phyloP scores from a whole-genome alignment of 495 filamentous ascomycete genomes.

The Saxophila tyrrhenica region DNA sequence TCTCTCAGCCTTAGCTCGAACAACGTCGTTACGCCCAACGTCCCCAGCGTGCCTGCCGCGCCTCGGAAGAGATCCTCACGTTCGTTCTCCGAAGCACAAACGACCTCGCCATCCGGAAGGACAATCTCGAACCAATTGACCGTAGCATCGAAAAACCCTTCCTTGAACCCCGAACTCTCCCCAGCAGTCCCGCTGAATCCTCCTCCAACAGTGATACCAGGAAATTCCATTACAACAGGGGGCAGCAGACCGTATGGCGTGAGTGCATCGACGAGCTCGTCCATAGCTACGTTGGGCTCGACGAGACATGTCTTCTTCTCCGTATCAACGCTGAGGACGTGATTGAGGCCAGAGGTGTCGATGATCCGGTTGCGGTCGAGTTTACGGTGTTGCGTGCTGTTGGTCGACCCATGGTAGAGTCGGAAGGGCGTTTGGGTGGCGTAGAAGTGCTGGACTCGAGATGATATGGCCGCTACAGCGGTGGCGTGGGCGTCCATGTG shows the following conservation, averaged over 20 bases:
- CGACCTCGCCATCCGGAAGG: constrained; percentile 42
- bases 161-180: constrained; percentile 46
- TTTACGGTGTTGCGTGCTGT: constrained; percentile 16
- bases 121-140: constrained; percentile 50
- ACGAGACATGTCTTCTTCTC: constrained; percentile 34
- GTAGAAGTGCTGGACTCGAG: constrained; percentile 6
- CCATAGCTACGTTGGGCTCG: constrained; percentile 58
- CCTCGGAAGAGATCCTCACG: constrained; percentile 43
- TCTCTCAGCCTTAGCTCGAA: constrained; percentile 43
- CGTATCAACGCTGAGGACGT: constrained; percentile 33
- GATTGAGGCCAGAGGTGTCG: constrained; percentile 37
- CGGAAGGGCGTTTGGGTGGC: constrained; percentile 11
- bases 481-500: constrained; percentile 12
- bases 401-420: constrained; percentile 24
- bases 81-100: constrained; percentile 29
- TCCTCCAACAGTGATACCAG: constrained; percentile 53
- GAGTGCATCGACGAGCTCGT: constrained; percentile 43
- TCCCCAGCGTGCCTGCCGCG: constrained; percentile 46
- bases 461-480: constrained; percentile 7
- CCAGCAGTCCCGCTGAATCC: constrained; percentile 51
- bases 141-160: constrained; percentile 48
- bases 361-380: constrained; percentile 37
- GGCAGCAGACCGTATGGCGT: constrained; percentile 43
- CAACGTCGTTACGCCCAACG: constrained; percentile 44
- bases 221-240: constrained; percentile 48